Evolutionary conservation across 1,139 yeast genomes (phyloP), one percentile per base, ranked within the genome.

Genomic region (Blastobotrys illinoisensis): DNA sequence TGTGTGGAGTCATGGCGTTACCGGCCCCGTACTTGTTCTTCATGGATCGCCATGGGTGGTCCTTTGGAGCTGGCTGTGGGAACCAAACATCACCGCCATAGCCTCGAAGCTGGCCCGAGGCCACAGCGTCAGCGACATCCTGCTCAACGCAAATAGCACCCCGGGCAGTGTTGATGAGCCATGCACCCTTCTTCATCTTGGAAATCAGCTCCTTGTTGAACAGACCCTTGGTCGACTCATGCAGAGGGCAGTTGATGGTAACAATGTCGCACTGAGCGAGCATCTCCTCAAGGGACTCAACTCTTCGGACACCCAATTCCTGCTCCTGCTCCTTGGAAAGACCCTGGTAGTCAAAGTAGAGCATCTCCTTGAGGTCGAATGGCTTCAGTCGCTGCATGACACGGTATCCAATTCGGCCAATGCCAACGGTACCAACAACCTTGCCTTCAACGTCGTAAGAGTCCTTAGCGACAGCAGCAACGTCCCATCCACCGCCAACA

Each of bases 1-100:
- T 80, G 67, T 87, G 95, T 28, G 93, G 91, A 53, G 89, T 85
- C 93, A 87, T 85, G 57, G 93, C 93, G 66, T 87, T 87, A 62
- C 93, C 93, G 46, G 81, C 86, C 55, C 88, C 88, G 62, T 75
- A 79, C 61, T 78, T 74, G 77, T 84, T 84, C 54, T 73, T 68
- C 85, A 86, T 81, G 26, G 75, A 59, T 75, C 90, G 78, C 95
- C 95, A 87, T 59, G 91, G 90, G 66, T 85, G 90, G 67, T 79
- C 79, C 57, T 73, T 72, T 60, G 89, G 88, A 40, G 95, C 88
- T 46, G 95, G 95, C 73, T 86, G 95, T 28, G 84, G 85, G 74
- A 67, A 79, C 89, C 93, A 86, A 51, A 87, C 95, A 69, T 86
- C 95, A 64, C 95, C 95, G 64, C 91, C 93, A 67, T 87, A 86